Conservation (phyloP, 2,329 filamentous ascomycete genomes). For the Fusarium buxicola region DNA sequence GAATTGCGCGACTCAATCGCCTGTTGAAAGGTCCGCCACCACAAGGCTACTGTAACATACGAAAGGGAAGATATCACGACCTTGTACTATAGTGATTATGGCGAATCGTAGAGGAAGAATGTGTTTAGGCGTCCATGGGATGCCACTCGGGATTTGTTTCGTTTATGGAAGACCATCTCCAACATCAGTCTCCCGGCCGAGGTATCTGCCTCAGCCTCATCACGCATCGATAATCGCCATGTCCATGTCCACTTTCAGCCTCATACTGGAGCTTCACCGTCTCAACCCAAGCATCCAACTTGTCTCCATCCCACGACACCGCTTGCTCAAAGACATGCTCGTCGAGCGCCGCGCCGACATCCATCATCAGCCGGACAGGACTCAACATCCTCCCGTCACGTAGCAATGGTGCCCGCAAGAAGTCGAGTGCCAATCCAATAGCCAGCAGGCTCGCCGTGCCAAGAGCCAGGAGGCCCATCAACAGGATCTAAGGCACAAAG, state of each 20-base stretch:
- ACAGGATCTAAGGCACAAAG: conserved; percentile 3
- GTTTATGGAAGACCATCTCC: background rate
- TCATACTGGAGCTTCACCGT: background rate
- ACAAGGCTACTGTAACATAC: conserved; percentile 24
- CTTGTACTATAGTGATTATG: conserved; percentile 23
- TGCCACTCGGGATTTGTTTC: too few relatives aligned
- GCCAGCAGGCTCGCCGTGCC: background rate
- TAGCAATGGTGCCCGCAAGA: background rate
- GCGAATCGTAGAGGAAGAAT: background rate
- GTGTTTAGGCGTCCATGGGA: background rate
- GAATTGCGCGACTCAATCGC: background rate
- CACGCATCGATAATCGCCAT: background rate
- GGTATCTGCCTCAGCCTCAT: background rate
- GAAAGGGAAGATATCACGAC: conserved; percentile 1
- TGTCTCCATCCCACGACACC: background rate
- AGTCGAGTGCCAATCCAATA: background rate
- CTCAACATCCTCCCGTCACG: background rate
- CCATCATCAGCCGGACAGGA: background rate
- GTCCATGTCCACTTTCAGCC: background rate
- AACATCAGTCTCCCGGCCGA: background rate
- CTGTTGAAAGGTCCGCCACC: background rate
- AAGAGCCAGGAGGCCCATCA: background rate
- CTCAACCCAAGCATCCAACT: conserved; percentile 1
- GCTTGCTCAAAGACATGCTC: background rate
- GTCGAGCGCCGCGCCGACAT: background rate